phyloP scores from a whole-genome alignment of 78 protist species.

The Polysphondylium violaceum region DNA sequence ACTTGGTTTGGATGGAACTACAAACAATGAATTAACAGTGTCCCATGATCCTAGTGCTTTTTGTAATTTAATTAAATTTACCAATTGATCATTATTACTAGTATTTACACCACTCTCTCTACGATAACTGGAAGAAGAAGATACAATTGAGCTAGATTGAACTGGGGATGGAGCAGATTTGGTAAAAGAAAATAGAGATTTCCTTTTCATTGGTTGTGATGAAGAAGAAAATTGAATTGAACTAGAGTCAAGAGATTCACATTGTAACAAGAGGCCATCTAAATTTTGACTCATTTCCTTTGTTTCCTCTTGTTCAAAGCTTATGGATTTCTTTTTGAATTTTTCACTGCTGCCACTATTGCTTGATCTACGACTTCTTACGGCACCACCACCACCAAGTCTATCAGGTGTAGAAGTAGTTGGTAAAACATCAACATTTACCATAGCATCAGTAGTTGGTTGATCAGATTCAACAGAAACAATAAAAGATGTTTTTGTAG shows the following conservation, averaged over 20 bases:
- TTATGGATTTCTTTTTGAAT: neutral
- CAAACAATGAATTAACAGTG: neutral
- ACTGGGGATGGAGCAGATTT: too few relatives aligned
- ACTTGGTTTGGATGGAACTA: neutral
- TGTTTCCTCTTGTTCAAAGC: neutral
- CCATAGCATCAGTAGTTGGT: conserved; percentile 15
- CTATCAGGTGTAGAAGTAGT: neutral
- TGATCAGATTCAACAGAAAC: conserved; percentile 9
- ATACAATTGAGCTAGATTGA: neutral
- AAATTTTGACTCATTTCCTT: neutral
- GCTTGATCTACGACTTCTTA: neutral
- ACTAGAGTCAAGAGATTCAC: neutral
- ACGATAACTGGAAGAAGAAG: too few relatives aligned
- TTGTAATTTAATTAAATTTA: conserved; percentile 25
- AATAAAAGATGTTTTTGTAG: conserved; percentile 45
- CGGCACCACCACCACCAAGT: too few relatives aligned
- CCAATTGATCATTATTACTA: neutral
- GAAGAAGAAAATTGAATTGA: neutral
- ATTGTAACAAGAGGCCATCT: neutral
- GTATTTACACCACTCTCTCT: too few relatives aligned
- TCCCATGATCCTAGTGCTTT: conserved; percentile 54
- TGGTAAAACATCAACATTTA: neutral
- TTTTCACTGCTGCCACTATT: neutral
- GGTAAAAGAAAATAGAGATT: too few relatives aligned
- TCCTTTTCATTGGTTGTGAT: too few relatives aligned